phyloP scores from a whole-genome alignment of 164 flowering plant genomes.

The Nymphaea thermarum region DNA sequence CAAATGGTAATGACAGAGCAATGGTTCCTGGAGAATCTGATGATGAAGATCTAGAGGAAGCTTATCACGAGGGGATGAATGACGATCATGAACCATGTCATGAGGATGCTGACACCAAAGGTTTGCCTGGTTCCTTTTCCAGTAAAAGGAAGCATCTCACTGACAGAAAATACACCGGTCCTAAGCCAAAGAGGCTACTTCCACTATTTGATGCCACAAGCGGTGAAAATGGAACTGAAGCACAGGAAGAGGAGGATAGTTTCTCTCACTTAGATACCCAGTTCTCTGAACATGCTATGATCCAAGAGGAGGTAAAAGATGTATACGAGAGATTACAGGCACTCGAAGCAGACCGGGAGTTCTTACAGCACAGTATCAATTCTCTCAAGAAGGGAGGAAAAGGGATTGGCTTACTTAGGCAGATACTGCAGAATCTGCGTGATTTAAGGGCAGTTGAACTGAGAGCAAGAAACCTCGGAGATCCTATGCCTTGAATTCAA shows the following conservation, averaged over 20 bases:
- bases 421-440: slow-evolving; percentile 75
- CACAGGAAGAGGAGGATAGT: slow-evolving; percentile 21
- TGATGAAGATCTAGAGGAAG: slow-evolving; percentile 19
- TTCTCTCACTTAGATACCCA: slow-evolving; percentile 12
- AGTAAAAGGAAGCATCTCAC: slow-evolving; percentile 24
- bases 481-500: slow-evolving; percentile 15
- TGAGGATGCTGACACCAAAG: slow-evolving; percentile 30
- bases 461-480: slow-evolving; percentile 41
- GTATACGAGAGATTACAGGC: slow-evolving; percentile 83
- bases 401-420: slow-evolving; percentile 79
- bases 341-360: slow-evolving; percentile 83
- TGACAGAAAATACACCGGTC: slow-evolving; percentile 23
- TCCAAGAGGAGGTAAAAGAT: slow-evolving; percentile 76
- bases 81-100: slow-evolving; percentile 13
- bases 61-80: slow-evolving; percentile 15
- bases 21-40: slow-evolving; percentile 14
- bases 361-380: slow-evolving; percentile 67
- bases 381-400: slow-evolving; percentile 83
- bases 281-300: slow-evolving; percentile 23
- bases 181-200: slow-evolving; percentile 62
- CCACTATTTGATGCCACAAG: slow-evolving; percentile 60
- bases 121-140: slow-evolving; percentile 25
- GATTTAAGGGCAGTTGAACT: slow-evolving; percentile 65
- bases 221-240: slow-evolving; percentile 24
- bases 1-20: background rate